Evolutionary conservation across 2,329 filamentous ascomycete genomes (phyloP).

Genomic region (Pseudogymnoascus sp.): DNA sequence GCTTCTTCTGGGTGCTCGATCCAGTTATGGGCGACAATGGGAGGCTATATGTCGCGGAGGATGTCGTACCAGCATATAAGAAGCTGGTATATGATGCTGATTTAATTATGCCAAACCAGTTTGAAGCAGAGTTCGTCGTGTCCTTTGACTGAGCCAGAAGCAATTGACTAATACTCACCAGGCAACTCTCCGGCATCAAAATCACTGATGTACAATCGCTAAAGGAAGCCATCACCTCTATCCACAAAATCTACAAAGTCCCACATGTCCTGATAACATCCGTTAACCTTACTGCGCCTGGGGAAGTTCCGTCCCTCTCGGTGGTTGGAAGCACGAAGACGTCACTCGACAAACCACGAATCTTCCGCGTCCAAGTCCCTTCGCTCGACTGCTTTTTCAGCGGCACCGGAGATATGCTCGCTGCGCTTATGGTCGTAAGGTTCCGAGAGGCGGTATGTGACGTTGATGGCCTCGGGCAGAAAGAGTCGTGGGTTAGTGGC

Average conservation of each 20-base stretch:
- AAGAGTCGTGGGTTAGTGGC: slow-evolving; percentile 65
- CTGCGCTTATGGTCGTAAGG: slow-evolving; percentile 78
- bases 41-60: slow-evolving; percentile 80
- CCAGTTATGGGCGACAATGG: slow-evolving; percentile 98
- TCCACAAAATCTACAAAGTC: slow-evolving; percentile 69
- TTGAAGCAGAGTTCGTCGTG: slow-evolving; percentile 76
- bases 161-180: slow-evolving; percentile 30
- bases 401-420: slow-evolving; percentile 98
- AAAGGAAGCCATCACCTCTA: slow-evolving; percentile 62
- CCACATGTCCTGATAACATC: slow-evolving; percentile 93
- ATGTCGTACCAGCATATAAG: slow-evolving; percentile 88
- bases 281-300: slow-evolving; percentile 58
- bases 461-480: slow-evolving; percentile 41
- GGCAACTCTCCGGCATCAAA: slow-evolving; percentile 74
- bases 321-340: slow-evolving; percentile 68
- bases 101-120: slow-evolving; percentile 91
- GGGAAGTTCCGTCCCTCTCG: slow-evolving; percentile 50
- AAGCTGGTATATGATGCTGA: slow-evolving; percentile 72
- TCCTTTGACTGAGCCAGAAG: background rate
- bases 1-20: slow-evolving; percentile 95
- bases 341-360: slow-evolving; percentile 57
- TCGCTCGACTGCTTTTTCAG: slow-evolving; percentile 90
- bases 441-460: slow-evolving; percentile 71
- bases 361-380: slow-evolving; percentile 83
- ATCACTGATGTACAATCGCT: slow-evolving; percentile 71